These are phyloP conservation scores for Thelonectria olida DNA, from an alignment of 2,329 filamentous ascomycete species.

Conservation along the genomic window DNA sequence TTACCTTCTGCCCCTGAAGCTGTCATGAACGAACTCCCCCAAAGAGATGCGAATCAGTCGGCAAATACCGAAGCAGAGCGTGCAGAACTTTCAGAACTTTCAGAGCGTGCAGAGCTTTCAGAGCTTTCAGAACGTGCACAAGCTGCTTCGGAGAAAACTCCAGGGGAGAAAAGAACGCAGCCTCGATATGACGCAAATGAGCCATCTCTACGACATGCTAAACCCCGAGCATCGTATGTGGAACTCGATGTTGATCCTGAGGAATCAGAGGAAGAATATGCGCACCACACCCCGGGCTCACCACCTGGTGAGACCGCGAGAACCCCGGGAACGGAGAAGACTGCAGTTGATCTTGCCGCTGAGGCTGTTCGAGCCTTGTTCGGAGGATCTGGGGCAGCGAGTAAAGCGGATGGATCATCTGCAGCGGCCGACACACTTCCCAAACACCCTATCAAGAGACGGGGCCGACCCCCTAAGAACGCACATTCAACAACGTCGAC, in stretches of 20 bases:
- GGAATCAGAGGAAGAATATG: slow-evolving; percentile 54
- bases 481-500: slow-evolving; percentile 14
- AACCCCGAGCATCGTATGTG: slow-evolving; percentile 60
- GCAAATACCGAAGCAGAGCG: slow-evolving; percentile 20
- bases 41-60: slow-evolving; percentile 27
- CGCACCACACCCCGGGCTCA: slow-evolving; percentile 24
- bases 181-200: slow-evolving; percentile 54
- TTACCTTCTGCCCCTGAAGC: slow-evolving; percentile 23
- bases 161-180: slow-evolving; percentile 32
- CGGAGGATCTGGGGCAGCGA: slow-evolving; percentile 23
- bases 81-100: slow-evolving; percentile 13
- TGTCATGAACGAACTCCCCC: slow-evolving; percentile 32
- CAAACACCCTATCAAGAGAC: slow-evolving; percentile 31
- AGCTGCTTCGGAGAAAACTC: slow-evolving; percentile 6
- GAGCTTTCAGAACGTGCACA: background rate
- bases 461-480: slow-evolving; percentile 46
- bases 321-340: slow-evolving; percentile 13
- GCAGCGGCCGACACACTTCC: slow-evolving; percentile 7
- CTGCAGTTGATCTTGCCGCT: slow-evolving; percentile 52
- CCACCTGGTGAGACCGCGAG: slow-evolving; percentile 10
- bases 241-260: slow-evolving; percentile 54
- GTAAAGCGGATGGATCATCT: background rate
- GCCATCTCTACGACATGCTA: slow-evolving; percentile 61
- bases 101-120: slow-evolving; percentile 13
- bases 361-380: slow-evolving; percentile 45